phyloP scores from a whole-genome alignment of 2,329 filamentous ascomycete species.

The Pseudonectria foliicola region DNA sequence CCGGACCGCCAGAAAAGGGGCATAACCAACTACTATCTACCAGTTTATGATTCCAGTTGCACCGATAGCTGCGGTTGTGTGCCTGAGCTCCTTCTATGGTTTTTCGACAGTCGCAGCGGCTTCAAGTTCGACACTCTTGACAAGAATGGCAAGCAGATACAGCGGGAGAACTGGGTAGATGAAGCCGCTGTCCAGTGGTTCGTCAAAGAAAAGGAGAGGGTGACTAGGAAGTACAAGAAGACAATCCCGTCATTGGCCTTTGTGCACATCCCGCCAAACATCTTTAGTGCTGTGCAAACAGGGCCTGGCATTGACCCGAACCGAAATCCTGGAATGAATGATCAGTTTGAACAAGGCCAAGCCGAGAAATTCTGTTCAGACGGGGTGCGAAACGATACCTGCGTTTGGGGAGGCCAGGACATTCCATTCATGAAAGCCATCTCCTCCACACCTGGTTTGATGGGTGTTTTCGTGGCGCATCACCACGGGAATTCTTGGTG shows the following conservation, averaged over 20 bases:
- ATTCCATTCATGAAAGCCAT: constrained; percentile 51
- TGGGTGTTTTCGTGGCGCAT: constrained; percentile 51
- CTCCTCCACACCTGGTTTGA: constrained; percentile 38
- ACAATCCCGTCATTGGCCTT: constrained; percentile 40
- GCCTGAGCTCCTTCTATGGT: constrained; percentile 54
- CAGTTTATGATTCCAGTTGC: constrained; percentile 34
- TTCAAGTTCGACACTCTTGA: constrained; percentile 4
- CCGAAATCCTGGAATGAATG: constrained; percentile 38
- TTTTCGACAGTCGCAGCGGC: constrained; percentile 61
- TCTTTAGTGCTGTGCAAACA: constrained; percentile 33
- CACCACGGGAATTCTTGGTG: constrained; percentile 52
- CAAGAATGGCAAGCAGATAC: constrained; percentile 20
- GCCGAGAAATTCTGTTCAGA: constrained; percentile 26
- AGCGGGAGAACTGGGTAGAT: constrained; percentile 39
- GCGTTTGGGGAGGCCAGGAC: constrained; percentile 37
- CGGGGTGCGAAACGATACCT: constrained; percentile 17
- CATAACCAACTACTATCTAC: constrained; percentile 41
- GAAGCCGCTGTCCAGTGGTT: constrained; percentile 39
- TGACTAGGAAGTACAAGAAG: constrained; percentile 23
- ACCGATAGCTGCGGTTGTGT: constrained; percentile 20
- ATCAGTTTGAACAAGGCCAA: constrained; percentile 27
- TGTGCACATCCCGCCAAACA: constrained; percentile 41
- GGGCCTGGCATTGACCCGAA: constrained; percentile 27
- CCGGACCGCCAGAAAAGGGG: constrained; percentile 25
- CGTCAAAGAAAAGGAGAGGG: constrained; percentile 18